These are phyloP conservation scores for Diaporthe humulicola DNA, from an alignment of 2,329 filamentous ascomycete genomes.

Conservation along the genomic window DNA sequence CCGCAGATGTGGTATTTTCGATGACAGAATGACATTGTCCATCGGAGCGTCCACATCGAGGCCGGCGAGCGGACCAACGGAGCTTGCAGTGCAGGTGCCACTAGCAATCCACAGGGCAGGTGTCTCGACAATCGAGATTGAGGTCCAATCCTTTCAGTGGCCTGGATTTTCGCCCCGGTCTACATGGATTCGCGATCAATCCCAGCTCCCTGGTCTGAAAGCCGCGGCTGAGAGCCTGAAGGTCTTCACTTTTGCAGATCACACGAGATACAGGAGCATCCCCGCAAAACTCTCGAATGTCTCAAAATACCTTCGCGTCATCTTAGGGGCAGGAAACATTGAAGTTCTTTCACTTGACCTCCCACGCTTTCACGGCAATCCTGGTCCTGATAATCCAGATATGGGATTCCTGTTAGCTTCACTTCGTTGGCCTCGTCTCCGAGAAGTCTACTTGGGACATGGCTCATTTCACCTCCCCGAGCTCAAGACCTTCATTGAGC, in stretches of 20 bases:
- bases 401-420: neutral
- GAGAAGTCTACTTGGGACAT: neutral
- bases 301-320: neutral
- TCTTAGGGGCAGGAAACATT: neutral
- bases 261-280: too few species aligned
- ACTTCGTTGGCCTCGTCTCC: neutral
- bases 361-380: neutral
- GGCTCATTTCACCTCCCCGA: neutral
- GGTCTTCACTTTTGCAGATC: neutral
- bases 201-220: neutral
- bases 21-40: neutral
- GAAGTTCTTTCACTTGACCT: neutral
- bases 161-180: too few species aligned
- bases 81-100: neutral
- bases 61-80: neutral
- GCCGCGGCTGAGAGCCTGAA: neutral
- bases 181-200: neutral
- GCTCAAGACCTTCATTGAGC: neutral
- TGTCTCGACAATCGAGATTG: neutral
- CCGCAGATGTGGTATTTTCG: neutral
- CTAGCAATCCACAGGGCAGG: neutral
- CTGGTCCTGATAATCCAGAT: accelerated
- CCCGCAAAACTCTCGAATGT: neutral
- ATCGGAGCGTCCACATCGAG: neutral
- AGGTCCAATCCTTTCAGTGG: neutral